Evolutionary conservation across 2,329 filamentous ascomycete species (phyloP), one percentile per base, ranked within the genome.

Genomic region (Penicillium paneum): DNA sequence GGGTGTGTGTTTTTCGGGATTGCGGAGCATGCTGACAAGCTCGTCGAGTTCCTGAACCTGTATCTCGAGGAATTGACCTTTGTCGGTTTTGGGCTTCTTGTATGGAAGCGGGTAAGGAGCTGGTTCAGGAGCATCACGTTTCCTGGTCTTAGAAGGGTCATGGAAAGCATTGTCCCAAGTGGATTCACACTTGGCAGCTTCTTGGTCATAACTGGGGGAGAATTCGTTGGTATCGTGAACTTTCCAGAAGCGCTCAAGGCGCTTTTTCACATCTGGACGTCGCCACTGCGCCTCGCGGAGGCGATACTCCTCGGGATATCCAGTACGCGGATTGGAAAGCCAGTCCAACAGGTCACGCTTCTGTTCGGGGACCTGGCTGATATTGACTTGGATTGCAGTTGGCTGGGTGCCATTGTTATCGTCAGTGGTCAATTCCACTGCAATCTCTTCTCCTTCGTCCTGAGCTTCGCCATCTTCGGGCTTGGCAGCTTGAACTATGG

Each of bases 1-100:
- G 0, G 75, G 76, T 11, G 79, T 74, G 55, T 81, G 75, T 17
- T 63, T 58, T 50, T 74, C 67, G 1, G 72, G 71, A 32, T 73
- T 66, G 42, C 68, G 68, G 24, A 76, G 66, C 43, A 71, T 65
- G 49, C 63, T 64, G n/a, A 75, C 43, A 34, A 72, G 68, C 3
- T 69, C 62, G n/a, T 75, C 72, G 3, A 73, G 57, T 12, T 50
- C 52, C 12, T 44, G 26, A 8, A 65, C 59, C 11, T 68, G 70
- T 15, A 74, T 62, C 49, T 72, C 68, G 12, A 76, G 67, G 29
- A 75, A 76, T 40, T 71, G 61, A n/a, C 72, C 72, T 34, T 61
- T 64, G 5, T 60, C 56, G 11, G 67, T 65, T 41, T 57, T 65
- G 31, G 63, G 32, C 17, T 56, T 65, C 35, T 69, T 68, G 60